phyloP scores from a whole-genome alignment of 2,329 filamentous ascomycete species.

The Colletotrichum horii region DNA sequence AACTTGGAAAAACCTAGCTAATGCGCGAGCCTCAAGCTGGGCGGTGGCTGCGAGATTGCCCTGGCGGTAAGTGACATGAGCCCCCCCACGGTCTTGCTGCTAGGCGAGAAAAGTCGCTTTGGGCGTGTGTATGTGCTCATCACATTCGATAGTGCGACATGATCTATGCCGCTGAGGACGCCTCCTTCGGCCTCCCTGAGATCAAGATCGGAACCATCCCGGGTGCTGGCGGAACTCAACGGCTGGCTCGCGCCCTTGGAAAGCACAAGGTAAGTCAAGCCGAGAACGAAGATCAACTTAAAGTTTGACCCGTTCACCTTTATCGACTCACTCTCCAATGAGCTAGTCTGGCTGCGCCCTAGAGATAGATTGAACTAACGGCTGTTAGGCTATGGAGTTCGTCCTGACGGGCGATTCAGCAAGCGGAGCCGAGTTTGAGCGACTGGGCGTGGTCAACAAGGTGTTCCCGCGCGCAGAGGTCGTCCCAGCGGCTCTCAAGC shows the following conservation, averaged over 20 bases:
- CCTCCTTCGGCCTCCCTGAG: slow-evolving; percentile 44
- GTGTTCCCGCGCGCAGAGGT: slow-evolving; percentile 38
- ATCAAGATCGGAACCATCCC: slow-evolving; percentile 45
- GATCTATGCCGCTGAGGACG: slow-evolving; percentile 38
- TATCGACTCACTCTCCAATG: neutral
- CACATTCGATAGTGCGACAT: slow-evolving; percentile 38
- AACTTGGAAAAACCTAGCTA: neutral
- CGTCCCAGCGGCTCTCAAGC: slow-evolving; percentile 38
- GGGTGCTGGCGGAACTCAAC: slow-evolving; percentile 45
- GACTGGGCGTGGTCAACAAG: slow-evolving; percentile 44
- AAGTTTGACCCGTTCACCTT: slow-evolving; percentile 29
- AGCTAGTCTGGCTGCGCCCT: neutral
- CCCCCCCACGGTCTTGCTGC: neutral
- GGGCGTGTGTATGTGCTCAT: neutral
- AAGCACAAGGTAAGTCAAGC: slow-evolving; percentile 39
- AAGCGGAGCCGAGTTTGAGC: slow-evolving; percentile 40
- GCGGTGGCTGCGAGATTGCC: slow-evolving; percentile 56
- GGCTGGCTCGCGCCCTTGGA: slow-evolving; percentile 43
- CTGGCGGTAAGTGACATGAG: slow-evolving; percentile 38
- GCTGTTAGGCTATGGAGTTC: slow-evolving; percentile 46
- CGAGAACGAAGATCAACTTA: neutral
- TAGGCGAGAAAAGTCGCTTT: neutral
- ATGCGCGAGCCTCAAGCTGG: slow-evolving; percentile 35
- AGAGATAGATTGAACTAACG: neutral
- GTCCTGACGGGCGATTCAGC: slow-evolving; percentile 46